Conservation (phyloP, 257 asterid genomes). For the Petunia axillaris region DNA sequence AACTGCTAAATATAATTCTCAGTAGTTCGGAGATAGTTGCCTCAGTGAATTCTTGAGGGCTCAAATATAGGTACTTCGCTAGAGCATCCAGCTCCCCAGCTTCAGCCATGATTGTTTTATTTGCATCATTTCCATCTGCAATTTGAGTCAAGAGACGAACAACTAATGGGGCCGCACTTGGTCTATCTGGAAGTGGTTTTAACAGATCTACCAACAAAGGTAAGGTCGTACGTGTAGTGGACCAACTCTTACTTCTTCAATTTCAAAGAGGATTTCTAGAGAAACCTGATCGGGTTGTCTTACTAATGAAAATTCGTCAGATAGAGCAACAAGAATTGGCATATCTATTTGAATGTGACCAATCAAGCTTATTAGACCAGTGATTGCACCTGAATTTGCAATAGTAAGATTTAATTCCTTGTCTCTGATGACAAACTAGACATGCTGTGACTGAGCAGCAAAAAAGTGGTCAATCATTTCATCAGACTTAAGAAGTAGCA, state of each 20-base stretch:
- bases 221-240: constrained; percentile 61
- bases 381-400: constrained; percentile 25
- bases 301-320: constrained; percentile 67
- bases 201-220: constrained; percentile 67
- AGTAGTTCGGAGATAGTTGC: constrained; percentile 71
- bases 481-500: constrained; percentile 56
- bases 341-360: constrained; percentile 67
- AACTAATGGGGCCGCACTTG: constrained; percentile 71
- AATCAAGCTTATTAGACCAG: constrained; percentile 57
- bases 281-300: constrained; percentile 69
- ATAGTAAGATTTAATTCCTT: constrained; percentile 61
- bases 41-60: constrained; percentile 82
- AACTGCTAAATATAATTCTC: constrained; percentile 63
- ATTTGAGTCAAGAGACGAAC: constrained; percentile 67
- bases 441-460: constrained; percentile 82
- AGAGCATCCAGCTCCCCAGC: constrained; percentile 77
- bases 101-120: constrained; percentile 78
- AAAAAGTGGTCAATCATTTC: constrained; percentile 66
- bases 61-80: constrained; percentile 70
- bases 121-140: constrained; percentile 70
- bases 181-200: constrained; percentile 42
- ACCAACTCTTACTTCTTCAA: constrained; percentile 73
- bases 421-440: constrained; percentile 63
- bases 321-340: constrained; percentile 59
- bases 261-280: constrained; percentile 59